phyloP scores from a whole-genome alignment of 2,329 filamentous ascomycete genomes.

The Chaetomiaceae sp. region DNA sequence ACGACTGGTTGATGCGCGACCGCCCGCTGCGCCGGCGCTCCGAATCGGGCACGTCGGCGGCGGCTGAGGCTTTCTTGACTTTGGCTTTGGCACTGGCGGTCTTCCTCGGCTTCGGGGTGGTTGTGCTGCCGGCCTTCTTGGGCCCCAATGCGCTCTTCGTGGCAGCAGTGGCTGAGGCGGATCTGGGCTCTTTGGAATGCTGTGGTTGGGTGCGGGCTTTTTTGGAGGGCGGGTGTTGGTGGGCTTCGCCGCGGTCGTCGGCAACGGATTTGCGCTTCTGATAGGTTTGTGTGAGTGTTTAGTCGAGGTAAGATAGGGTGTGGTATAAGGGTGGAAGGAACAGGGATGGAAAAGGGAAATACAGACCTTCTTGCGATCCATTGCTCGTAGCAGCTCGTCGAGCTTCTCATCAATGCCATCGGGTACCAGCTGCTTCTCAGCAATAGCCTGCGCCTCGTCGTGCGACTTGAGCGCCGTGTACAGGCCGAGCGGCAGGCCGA shows the following conservation, averaged over 20 bases:
- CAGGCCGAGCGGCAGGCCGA: slow-evolving; percentile 71
- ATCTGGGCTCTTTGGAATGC: not conserved
- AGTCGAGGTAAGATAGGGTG: not conserved
- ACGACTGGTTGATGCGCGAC: slow-evolving; percentile 40
- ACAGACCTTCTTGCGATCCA: slow-evolving; percentile 73
- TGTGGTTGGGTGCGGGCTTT: slow-evolving; percentile 31
- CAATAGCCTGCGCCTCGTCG: slow-evolving; percentile 74
- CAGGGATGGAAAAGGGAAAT: slow-evolving; percentile 10
- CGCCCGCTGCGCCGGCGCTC: slow-evolving; percentile 55
- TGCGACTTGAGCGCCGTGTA: slow-evolving; percentile 72
- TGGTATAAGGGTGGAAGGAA: not conserved
- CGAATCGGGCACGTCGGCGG: slow-evolving; percentile 30
- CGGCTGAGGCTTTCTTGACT: slow-evolving; percentile 27
- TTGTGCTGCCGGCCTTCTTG: slow-evolving; percentile 15
- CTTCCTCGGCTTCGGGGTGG: slow-evolving; percentile 30
- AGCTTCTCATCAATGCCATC: slow-evolving; percentile 69
- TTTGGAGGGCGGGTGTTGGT: slow-evolving; percentile 38
- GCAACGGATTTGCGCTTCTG: slow-evolving; percentile 54
- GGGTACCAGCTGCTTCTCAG: slow-evolving; percentile 76
- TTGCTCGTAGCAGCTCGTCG: slow-evolving; percentile 56
- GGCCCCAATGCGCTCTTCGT: slow-evolving; percentile 23
- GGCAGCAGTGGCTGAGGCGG: slow-evolving; percentile 31
- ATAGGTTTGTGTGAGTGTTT: not conserved
- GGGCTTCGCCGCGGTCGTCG: slow-evolving; percentile 41
- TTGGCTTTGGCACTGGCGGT: slow-evolving; percentile 5